Base-by-base conservation (phyloP, 768 basidiomycete species). In the Cyclocybe cylindracea region DNA sequence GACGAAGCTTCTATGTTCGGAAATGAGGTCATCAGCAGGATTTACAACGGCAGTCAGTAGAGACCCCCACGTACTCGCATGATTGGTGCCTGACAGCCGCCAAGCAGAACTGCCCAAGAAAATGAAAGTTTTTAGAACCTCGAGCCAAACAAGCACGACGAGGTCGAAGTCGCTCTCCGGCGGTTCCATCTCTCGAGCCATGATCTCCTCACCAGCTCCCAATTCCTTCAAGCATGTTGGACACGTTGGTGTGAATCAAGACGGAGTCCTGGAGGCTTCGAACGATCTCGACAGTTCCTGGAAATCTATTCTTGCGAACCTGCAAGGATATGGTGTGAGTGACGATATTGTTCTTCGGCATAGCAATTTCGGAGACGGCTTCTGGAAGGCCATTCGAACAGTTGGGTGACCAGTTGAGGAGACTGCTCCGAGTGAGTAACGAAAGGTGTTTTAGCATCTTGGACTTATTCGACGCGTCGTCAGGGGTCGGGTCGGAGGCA, bases 211-310 rank as follows among this genome's bases (percentile, higher is more conserved):
- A 13, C 86, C 86, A 0, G 67, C 77, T 0, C 76, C 80, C 4
- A 75, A 82, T 50, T 82, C 86, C 16, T 88, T 87, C 64, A 78
- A 79, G 50, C 86, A 89, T 59, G 73, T 86, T 48, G 77, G 80
- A 16, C 87, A 88, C 62, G 77, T 87, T 45, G 85, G 85, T 7
- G 66, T 85, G 44, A 78, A 76, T 58, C 70, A 58, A 34, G 69
- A 74, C 7, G 82, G 81, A 4, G 65, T 68, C 48, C 73, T 83
- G 56, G 82, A 84, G 66, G 73, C 78, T 7, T 79, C 78, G 41
- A 76, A 74, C 44, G 78, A 76, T 53, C 69, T 83, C 37, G 80
- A 83, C 42, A 74, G 77, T 0, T 73, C 78, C 24, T 86, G 83
- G 84, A 75, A 70, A 53, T 61, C 62, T 36, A 70, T 74, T 43